Evolutionary conservation across 2,329 filamentous ascomycete species (phyloP).

Genomic region (Lasiodiplodia citricola): DNA sequence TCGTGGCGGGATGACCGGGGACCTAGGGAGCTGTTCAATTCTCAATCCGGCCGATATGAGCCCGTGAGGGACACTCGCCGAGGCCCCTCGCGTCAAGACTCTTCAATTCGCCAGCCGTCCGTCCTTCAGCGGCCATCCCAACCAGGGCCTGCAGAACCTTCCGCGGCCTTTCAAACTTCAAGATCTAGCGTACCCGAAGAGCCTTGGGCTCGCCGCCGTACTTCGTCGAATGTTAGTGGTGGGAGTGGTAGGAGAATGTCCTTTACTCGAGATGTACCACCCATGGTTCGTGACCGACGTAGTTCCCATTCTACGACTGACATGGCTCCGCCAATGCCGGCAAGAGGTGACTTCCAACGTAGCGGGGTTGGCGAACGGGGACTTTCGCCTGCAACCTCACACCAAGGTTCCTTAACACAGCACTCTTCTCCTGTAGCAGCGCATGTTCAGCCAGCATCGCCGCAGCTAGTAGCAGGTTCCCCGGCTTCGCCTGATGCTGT

Average conservation of each 20-base stretch:
- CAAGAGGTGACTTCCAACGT: constrained; percentile 5
- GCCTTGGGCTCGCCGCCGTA: constrained; percentile 75
- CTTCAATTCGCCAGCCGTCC: constrained; percentile 74
- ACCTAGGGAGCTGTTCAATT: constrained; percentile 86
- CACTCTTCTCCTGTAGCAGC: constrained; percentile 38
- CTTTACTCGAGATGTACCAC: constrained; percentile 48
- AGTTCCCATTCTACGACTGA: constrained; percentile 22
- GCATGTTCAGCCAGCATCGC: constrained; percentile 42
- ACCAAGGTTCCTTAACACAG: constrained; percentile 34
- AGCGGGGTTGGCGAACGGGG: constrained; percentile 17
- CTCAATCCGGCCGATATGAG: constrained; percentile 92
- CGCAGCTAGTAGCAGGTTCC: constrained; percentile 41
- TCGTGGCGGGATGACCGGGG: constrained; percentile 77
- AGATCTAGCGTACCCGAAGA: constrained; percentile 68
- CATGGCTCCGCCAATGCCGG: constrained; percentile 17
- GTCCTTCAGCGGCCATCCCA: constrained; percentile 75
- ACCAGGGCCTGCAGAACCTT: constrained; percentile 76
- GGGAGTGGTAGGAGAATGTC: constrained; percentile 69
- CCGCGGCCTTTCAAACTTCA: constrained; percentile 82
- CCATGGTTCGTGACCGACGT: constrained; percentile 10
- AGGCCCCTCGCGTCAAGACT: constrained; percentile 66
- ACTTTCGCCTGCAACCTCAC: constrained; percentile 20
- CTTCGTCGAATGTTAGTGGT: constrained; percentile 90
- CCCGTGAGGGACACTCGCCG: constrained; percentile 79
- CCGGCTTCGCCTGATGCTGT: constrained; percentile 33